A percentile compares a stretch with the other conserved stretches of the same genome.
phyloP scores from a whole-genome alignment of 2,329 filamentous ascomycete genomes.

The Apiospora koreana region DNA sequence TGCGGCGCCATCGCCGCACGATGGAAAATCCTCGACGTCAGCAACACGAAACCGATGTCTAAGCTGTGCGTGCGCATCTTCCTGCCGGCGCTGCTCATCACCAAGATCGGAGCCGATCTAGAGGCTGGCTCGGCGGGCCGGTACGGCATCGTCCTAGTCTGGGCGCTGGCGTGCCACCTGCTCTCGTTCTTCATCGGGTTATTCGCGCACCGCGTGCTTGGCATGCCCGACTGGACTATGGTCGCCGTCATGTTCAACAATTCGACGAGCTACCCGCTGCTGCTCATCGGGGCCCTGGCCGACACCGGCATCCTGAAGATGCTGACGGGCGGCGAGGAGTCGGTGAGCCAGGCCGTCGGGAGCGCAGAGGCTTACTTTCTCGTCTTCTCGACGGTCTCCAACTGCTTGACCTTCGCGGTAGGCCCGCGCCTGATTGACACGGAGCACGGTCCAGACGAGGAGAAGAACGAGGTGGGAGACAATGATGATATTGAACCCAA shows the following conservation, averaged over 20 bases:
- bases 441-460: slow-evolving; percentile 37
- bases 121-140: slow-evolving; percentile 38
- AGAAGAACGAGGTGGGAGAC: slow-evolving; percentile 28
- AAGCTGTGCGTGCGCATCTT: slow-evolving; percentile 49
- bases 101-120: slow-evolving; percentile 45
- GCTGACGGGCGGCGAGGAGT: slow-evolving; percentile 47
- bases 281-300: slow-evolving; percentile 43
- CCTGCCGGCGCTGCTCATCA: slow-evolving; percentile 46
- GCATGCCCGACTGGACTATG: slow-evolving; percentile 47
- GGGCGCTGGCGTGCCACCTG: slow-evolving; percentile 42
- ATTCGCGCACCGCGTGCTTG: slow-evolving; percentile 35
- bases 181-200: slow-evolving; percentile 43
- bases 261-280: slow-evolving; percentile 46
- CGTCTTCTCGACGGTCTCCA: slow-evolving; percentile 64
- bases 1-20: slow-evolving; percentile 44
- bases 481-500: slow-evolving; percentile 18
- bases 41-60: slow-evolving; percentile 42
- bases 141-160: slow-evolving; percentile 31
- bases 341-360: slow-evolving; percentile 48
- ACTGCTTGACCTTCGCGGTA: slow-evolving; percentile 64
- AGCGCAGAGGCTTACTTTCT: slow-evolving; percentile 67
- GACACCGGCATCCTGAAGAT: slow-evolving; percentile 56
- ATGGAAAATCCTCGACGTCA: slow-evolving; percentile 37
- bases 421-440: slow-evolving; percentile 59
- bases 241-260: slow-evolving; percentile 51